Evolutionary conservation across 2,329 filamentous ascomycete species (phyloP), one percentile per base, ranked within the genome.

Genomic region (Magnaporthiopsis poae): DNA sequence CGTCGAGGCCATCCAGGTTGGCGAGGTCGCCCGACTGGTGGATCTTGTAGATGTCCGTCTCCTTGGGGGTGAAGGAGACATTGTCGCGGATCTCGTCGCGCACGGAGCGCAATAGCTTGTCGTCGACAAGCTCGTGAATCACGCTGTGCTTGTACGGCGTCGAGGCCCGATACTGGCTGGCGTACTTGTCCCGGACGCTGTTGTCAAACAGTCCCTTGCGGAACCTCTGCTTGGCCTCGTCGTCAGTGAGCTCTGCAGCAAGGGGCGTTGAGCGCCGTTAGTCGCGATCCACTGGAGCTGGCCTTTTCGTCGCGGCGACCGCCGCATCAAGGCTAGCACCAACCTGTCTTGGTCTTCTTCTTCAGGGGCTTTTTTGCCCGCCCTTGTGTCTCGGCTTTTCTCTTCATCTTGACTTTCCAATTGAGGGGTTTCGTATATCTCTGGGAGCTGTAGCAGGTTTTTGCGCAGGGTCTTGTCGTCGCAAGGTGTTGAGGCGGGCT

Each of bases 11-110:
- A 77, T 97, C 94, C 67, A 99, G 87, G 78, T 99, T 99, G 62
- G 95, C 95, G 46, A 99, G 85, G 76, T 99, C 95, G 70, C 95
- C 95, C 5, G 94, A 98, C 81, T 99, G 95, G 83, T 97, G 93
- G 75, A 99, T 98, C 79, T 96, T 96, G 85, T 99, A 99, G 73
- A 99, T 99, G 77, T 99, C 95, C 63, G 95, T 99, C 79, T 99
- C 95, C 78, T 99, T 99, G 72, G 93, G 93, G 15, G 95, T 97
- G 80, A 99, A 99, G 71, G 91, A 88, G 71, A 99, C 90, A 75
- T 96, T 93, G 71, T 90, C 84, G 77, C 89, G 89, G 77, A 98
- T 94, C 80, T 99, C 95, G 73, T 85, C 80, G 75, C 95, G 92
- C 68, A 99, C 95, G 66, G 86, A 83, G 73, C 93, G 93, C 62